Percentiles rank a stretch among this genome's conserved stretches.
These are phyloP conservation scores for Botrytis hyacinthi DNA, from an alignment of 2,329 filamentous ascomycete genomes.

Conservation along the genomic window DNA sequence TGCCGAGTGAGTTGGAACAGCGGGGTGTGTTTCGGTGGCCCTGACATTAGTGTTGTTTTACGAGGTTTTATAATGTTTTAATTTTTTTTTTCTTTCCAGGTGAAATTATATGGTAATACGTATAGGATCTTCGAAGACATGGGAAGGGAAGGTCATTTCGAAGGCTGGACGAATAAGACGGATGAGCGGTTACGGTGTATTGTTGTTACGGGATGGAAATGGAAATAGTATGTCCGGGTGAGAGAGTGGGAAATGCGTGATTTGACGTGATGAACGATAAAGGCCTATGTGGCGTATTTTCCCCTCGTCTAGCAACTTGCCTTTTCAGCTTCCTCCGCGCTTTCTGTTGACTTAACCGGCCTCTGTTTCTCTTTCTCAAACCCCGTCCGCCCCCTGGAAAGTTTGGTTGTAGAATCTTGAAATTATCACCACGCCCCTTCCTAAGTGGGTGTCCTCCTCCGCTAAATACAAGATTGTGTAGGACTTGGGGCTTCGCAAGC, in stretches of 20 bases:
- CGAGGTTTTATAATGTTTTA: not conserved
- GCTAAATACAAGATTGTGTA: not conserved
- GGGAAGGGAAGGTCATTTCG: not conserved
- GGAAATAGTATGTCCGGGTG: not conserved
- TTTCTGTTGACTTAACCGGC: not conserved
- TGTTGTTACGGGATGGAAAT: not conserved
- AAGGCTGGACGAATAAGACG: not conserved
- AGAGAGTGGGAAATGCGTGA: not conserved
- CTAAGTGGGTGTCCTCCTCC: not conserved
- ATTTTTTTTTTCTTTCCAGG: not conserved
- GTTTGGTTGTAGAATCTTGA: not conserved
- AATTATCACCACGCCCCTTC: not conserved
- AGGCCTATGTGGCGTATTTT: not conserved
- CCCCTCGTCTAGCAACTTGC: not conserved
- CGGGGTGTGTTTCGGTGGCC: not conserved
- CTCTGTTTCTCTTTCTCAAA: not conserved
- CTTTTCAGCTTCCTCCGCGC: not conserved
- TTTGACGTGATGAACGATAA: not conserved
- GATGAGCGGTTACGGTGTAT: not conserved
- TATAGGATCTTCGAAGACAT: not conserved
- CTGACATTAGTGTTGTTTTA: constrained; percentile 9
- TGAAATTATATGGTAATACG: not conserved
- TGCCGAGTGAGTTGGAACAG: not conserved
- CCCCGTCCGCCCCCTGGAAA: not conserved
- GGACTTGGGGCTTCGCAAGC: not conserved